Base-by-base conservation (phyloP, 2,329 filamentous ascomycete species). In the Pestalotiopsis sp. region DNA sequence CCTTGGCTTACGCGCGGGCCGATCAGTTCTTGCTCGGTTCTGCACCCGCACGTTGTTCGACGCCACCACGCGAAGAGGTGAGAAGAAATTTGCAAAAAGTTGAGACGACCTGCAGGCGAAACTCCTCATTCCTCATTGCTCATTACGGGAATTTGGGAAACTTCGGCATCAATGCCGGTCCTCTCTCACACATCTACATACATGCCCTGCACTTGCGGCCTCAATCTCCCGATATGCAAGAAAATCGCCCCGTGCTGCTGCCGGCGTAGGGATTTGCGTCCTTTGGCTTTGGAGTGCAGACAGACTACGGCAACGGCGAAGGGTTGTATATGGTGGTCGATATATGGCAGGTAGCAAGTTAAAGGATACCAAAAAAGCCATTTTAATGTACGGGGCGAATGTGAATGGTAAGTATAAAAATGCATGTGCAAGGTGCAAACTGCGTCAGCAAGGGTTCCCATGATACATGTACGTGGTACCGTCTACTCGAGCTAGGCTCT, bases 221-320 rank as follows among this genome's bases (percentile, higher is more conserved):
- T 72, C 70, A 69, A 71, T 71, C 64, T 70, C 70, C 72, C 74
- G 74, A 75, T 72, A 75, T 76, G 75, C 75, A 75, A 74, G 72
- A 69, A 71, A 69, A 72, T 69, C 74, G 73, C 69, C 72, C 72
- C 73, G 73, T 68, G 69, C 71, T 62, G 69, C 70, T 66, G 40
- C 20, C 41, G 62, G 20, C 66, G 40, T n/a, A 23, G 45, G 45
- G 45, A n/a, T n/a, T 52, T 52, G 45, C 45, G 17, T 52, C 17
- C 45, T 20, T 61, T 62, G 59, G 49, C 49, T 40, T 31, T 36
- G 56, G 45, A 52, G 45, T 52, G 45, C 45, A 52, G 45, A 52
- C 45, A n/a, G 45, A 52, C n/a, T 9, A 36, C 31, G 41, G 41
- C 41, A 49, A 49, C 41, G n/a, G 13, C 13, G 41, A 49, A n/a